Evolutionary conservation across 208 protist genomes (phyloP).

Genomic region (Sergeia podlipaevii): DNA sequence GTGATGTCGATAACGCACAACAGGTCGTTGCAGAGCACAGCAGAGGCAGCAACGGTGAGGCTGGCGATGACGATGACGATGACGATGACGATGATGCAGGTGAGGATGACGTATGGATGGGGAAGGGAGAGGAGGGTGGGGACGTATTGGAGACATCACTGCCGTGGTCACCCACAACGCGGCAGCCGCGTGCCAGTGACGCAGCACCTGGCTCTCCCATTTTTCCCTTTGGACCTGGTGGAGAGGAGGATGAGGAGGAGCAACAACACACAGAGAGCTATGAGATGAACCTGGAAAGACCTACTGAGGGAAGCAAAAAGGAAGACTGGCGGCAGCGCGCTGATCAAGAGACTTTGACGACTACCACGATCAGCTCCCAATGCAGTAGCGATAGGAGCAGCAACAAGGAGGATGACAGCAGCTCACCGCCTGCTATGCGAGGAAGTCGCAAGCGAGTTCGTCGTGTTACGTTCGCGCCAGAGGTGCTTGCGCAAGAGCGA

Average conservation of each 20-base stretch:
- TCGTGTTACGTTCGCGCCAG: too few relatives aligned
- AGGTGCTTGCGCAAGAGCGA: too few relatives aligned
- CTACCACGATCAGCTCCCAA: conserved; percentile 1
- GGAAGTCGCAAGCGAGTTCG: too few relatives aligned
- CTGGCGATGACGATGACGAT: not conserved
- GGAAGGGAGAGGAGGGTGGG: not conserved
- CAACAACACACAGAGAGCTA: not conserved
- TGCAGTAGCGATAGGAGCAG: not conserved
- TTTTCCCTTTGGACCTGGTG: not conserved
- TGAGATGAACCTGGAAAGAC: not conserved
- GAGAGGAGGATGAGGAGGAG: not conserved
- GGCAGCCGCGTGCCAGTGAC: not conserved
- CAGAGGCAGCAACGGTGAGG: not conserved
- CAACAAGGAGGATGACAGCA: too few relatives aligned
- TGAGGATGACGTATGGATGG: not conserved
- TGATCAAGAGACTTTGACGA: too few relatives aligned
- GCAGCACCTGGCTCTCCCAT: not conserved
- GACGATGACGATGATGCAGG: not conserved
- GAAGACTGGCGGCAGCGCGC: not conserved
- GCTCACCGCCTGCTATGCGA: too few relatives aligned
- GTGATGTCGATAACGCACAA: too few relatives aligned
- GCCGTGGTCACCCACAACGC: conserved; percentile 10
- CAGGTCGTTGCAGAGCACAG: too few relatives aligned
- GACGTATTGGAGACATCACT: not conserved
- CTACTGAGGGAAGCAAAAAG: not conserved